phyloP scores from a whole-genome alignment of 352 stramenopile species.

The Phytophthora pinifolia region DNA sequence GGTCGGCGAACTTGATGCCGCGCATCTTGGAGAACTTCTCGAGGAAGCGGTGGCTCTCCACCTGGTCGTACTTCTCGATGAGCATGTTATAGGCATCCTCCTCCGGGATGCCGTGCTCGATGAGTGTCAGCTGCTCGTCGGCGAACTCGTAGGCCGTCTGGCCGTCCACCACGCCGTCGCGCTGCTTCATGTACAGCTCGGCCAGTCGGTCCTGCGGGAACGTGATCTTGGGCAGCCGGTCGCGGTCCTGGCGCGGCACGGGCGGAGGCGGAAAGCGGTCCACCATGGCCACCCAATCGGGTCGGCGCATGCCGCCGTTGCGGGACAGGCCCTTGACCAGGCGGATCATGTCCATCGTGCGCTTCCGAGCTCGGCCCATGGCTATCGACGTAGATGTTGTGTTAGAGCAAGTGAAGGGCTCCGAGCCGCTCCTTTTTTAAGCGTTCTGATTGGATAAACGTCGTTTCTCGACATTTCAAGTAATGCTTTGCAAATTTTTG shows the following conservation, averaged over 20 bases:
- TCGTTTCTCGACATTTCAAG: too few species aligned
- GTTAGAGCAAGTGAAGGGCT: conserved; percentile 15
- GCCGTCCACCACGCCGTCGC: conserved; percentile 63
- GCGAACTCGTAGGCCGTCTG: conserved; percentile 88
- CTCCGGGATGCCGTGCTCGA: conserved; percentile 79
- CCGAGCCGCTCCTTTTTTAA: conserved; percentile 16
- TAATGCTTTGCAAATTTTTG: too few species aligned
- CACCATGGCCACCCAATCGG: conserved; percentile 71
- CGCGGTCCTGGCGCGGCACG: conserved; percentile 70
- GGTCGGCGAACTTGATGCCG: conserved; percentile 75
- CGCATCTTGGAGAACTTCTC: conserved; percentile 83
- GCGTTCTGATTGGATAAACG: conserved; percentile 3
- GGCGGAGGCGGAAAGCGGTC: conserved; percentile 77
- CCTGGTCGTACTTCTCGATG: conserved; percentile 82
- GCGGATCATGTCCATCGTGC: conserved; percentile 76
- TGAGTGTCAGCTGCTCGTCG: conserved; percentile 84
- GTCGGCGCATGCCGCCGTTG: conserved; percentile 76
- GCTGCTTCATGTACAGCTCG: conserved; percentile 79
- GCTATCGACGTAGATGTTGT: conserved; percentile 12
- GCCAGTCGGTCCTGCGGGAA: conserved; percentile 86
- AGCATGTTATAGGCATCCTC: conserved; percentile 82
- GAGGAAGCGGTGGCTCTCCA: conserved; percentile 79
- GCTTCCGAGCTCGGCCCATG: conserved; percentile 81
- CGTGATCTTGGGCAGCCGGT: conserved; percentile 75
- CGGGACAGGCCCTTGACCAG: conserved; percentile 76